Evolutionary conservation across 75 land plant genomes (phyloP), one percentile per base, ranked within the genome.

Genomic region (Larix kaempferi): DNA sequence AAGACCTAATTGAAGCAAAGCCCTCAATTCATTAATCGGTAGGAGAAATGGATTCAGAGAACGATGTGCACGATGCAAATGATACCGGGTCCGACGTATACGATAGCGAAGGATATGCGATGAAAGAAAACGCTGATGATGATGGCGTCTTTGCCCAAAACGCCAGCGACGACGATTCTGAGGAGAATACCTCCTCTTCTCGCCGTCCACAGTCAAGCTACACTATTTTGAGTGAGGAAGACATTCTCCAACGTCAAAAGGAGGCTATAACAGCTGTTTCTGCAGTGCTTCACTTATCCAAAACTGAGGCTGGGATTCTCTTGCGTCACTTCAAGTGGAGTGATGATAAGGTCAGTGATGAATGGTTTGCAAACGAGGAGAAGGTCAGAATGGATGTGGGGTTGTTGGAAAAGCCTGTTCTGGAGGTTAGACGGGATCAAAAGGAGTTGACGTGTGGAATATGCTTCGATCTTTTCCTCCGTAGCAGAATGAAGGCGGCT

Each of bases 331-430:
- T 84, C 79, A 90, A 92, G 29, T 90, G 95, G 95, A 83, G 89
- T 83, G 88, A 91, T 14, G 87, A 86, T 76, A 89, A 80, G 71
- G 93, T 93, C 37, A 86, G 89, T 79, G 95, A 93, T 71, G 95
- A 83, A 84, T 93, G 95, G 95, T 93, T 93, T 86, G 91, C 86
- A 16, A 85, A 93, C 82, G 95, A 91, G 76, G 90, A 89, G 23
- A 80, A 80, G 23, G 93, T 93, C n/a, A 85, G 95, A 2, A 83
- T 76, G 25, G 75, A 75, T 72, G 91, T 93, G 60, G 95, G 95
- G 2, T 76, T 93, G 76, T 73, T 89, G 61, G 85, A 85, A 60
- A 83, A 84, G 27, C 84, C 76, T 25, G 35, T 60, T 19, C 56
- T 83, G 21, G 82, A 79, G 25, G 21, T 78, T 39, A 80, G 56